Evolutionary conservation across 345 rosid genomes (phyloP).

Genomic region (Luvunga scandens): DNA sequence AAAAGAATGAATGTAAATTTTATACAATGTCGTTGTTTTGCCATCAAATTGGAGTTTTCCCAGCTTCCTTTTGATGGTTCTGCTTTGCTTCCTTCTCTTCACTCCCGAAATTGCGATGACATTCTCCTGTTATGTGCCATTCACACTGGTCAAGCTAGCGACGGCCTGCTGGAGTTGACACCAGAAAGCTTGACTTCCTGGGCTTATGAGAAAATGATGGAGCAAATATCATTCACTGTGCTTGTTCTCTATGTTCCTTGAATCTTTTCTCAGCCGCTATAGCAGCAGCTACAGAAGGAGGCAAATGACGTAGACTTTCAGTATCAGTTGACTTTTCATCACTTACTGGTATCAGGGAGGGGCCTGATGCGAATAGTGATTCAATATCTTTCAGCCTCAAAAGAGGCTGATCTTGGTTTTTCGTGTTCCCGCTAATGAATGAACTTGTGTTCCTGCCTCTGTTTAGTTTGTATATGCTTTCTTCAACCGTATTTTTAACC

Average conservation of each 20-base stretch:
- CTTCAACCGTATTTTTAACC: constrained; percentile 87
- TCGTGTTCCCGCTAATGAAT: constrained; percentile 76
- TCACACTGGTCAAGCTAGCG: neutral
- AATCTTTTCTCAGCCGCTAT: constrained; percentile 89
- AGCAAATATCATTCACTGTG: constrained; percentile 7
- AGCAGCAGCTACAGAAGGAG: constrained; percentile 81
- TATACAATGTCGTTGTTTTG: neutral
- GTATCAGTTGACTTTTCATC: constrained; percentile 34
- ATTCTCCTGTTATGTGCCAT: neutral
- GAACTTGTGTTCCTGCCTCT: constrained; percentile 61
- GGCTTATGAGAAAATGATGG: neutral
- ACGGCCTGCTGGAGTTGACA: neutral
- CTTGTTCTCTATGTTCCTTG: constrained; percentile 22
- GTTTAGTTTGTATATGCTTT: constrained; percentile 86
- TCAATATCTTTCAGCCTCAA: constrained; percentile 79
- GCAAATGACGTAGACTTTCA: constrained; percentile 61
- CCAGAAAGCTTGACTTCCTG: neutral
- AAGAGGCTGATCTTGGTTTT: constrained; percentile 81
- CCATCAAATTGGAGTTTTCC: neutral
- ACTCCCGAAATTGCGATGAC: neutral
- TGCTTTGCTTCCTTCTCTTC: neutral
- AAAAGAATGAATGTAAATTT: neutral
- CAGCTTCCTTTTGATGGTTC: neutral
- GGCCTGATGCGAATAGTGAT: constrained; percentile 55
- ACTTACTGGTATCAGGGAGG: constrained; percentile 23